Evolutionary conservation across 495 filamentous ascomycete genomes (phyloP), one percentile per base, ranked within the genome.

Genomic region (Glutinoglossum americanum): DNA sequence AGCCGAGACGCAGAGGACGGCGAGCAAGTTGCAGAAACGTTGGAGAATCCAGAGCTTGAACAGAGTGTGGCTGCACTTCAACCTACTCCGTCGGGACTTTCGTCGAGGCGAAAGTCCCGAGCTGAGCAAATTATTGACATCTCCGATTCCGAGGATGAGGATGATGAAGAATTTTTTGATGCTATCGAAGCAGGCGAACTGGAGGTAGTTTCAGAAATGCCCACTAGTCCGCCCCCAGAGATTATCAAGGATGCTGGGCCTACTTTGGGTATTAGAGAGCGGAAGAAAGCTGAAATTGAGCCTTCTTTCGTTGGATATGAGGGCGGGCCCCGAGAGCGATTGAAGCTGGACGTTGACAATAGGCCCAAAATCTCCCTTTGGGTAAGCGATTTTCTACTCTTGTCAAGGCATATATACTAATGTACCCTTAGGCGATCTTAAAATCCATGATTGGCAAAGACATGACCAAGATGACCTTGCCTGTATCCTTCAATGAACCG

Each of bases 381-480:
- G 92, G 90, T 94, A 79, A 67, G 82, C 71, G 51, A 23, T 19
- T n/a, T 15, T 19, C 6, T 47, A 19, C 25, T 51, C 11, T 1
- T 48, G 9, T 39, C 10, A 39, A 54, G 15, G 55, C 57, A 47
- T 26, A 60, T 21, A 58, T 27, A 11, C 70, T 71, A 59, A 73
- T 59, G 32, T 41, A 19, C 23, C 56, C n/a, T 56, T 60, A 97
- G 90, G 82, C 84, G 58, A 95, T 98, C 60, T 70, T 98, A 53
- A 97, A 97, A 73, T 98, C 92, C 44, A 98, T 98, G 92, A 94
- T 98, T 64, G 92, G 92, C 57, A 98, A 97, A 67, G 92, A 98
- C 66, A 97, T 98, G 92, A 98, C 92, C 21, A 96, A 89, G 72
- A 97, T 98, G 92, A 98, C 92, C 1, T 75, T 98, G 4, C 92